Conservation (phyloP, 1,284 basidiomycete species). For the Apiotrichum porosum region DNA sequence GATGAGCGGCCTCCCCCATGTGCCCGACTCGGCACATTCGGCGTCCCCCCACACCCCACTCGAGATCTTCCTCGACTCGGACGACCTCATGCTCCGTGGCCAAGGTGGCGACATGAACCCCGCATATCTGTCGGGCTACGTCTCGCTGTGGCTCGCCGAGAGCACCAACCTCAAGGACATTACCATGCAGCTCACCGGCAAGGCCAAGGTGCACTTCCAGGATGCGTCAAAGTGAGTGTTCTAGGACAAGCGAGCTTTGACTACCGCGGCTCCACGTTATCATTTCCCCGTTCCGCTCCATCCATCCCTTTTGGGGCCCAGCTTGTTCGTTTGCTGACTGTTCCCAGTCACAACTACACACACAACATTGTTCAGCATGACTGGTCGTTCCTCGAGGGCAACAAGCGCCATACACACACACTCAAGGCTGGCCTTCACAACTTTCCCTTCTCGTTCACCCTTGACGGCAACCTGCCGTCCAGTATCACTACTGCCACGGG, state of each 20-base stretch:
- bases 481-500: slow-evolving; percentile 59
- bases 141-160: slow-evolving; percentile 72
- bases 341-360: slow-evolving; percentile 51
- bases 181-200: slow-evolving; percentile 74
- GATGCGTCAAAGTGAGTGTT: slow-evolving; percentile 62
- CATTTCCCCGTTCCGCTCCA: no score
- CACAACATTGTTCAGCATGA: slow-evolving; percentile 73
- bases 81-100: slow-evolving; percentile 67
- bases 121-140: slow-evolving; percentile 59
- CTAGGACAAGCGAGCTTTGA: no score
- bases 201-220: slow-evolving; percentile 65
- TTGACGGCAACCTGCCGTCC: slow-evolving; percentile 78
- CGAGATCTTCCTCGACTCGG: slow-evolving; percentile 68
- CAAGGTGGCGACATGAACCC: slow-evolving; percentile 78
- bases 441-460: slow-evolving; percentile 74
- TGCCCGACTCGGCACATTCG: neutral
- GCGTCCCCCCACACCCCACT: slow-evolving; percentile 47
- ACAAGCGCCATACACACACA: slow-evolving; percentile 71
- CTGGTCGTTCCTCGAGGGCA: slow-evolving; percentile 66
- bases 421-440: slow-evolving; percentile 62
- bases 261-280: no score
- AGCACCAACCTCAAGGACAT: slow-evolving; percentile 80
- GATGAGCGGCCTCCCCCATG: neutral
- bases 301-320: no score
- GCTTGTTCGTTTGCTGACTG: slow-evolving; percentile 5